Base-by-base conservation (phyloP, 2,329 filamentous ascomycete genomes). In the Annulohypoxylon truncatum region DNA sequence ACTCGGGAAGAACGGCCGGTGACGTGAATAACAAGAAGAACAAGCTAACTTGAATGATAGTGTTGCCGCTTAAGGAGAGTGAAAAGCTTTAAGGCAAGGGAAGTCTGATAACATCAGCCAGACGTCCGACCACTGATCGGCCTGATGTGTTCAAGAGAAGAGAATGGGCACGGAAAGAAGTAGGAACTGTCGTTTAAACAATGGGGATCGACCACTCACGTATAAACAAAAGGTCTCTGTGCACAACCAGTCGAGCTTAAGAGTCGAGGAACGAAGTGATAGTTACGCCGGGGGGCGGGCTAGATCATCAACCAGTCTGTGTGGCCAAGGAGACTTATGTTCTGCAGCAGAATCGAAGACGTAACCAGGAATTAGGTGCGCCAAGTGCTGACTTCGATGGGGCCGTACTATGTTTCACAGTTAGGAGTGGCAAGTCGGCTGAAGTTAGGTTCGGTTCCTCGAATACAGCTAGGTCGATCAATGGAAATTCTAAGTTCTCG, bases 361-460 rank as follows among this genome's bases (percentile, higher is more conserved):
- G 63, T 60, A 38, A 65, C 31, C 31, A 55, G 48, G 46, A 55
- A 40, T 56, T 52, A 38, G 48, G 26, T 50, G 38, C 47, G 38
- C 38, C 51, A 57, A 64, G 54, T 63, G 51, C 22, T 40, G 42
- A 50, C 35, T 29, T 35, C 48, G 38, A 31, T 52, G 52, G 55
- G 71, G 70, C 67, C 69, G 73, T 71, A 40, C 42, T 35, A 69
- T 69, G 74, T 76, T 77, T 78, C 75, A 74, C 76, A 63, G 70
- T 71, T 66, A 69, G 13, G 22, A 48, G 44, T 48, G 24, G 44
- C 24, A 24, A 48, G 22, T 48, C 69, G 72, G 72, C 71, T 71
- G 74, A 73, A 73, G 65, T 76, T 75, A 75, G 70, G 75, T 75
- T 76, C 75, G 73, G 73, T 73, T 61, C 69, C 47, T 59, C 54